Conservation (phyloP, 169 alveolate species). For the Eimeria acervulina region DNA sequence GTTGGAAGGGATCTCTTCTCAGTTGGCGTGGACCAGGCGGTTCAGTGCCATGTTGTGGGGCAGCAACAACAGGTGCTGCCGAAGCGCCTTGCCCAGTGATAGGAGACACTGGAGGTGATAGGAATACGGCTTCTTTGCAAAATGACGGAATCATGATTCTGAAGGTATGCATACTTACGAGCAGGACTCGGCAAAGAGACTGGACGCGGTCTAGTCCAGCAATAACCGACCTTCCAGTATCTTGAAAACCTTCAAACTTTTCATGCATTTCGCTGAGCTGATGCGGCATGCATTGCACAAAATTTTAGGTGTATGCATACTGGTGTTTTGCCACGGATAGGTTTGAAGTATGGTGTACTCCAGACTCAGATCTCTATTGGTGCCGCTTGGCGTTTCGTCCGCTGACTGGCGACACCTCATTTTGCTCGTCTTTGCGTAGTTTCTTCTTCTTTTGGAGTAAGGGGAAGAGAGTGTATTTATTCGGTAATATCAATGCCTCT, state of each 20-base stretch:
- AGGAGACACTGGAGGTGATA: constrained; percentile 69
- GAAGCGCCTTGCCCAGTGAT: constrained; percentile 29
- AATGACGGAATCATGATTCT: constrained; percentile 68
- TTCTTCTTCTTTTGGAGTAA: not conserved
- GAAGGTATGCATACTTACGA: constrained; percentile 43
- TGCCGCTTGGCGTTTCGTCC: not conserved
- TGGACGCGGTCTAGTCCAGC: not conserved
- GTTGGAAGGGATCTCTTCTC: constrained; percentile 43
- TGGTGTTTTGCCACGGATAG: not conserved
- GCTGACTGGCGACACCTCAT: not conserved
- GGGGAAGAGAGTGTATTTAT: not conserved
- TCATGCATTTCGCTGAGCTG: not conserved
- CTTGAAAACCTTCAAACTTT: not conserved
- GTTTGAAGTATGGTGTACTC: not conserved
- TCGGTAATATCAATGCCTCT: not conserved
- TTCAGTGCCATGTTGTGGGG: constrained; percentile 35
- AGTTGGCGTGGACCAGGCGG: constrained; percentile 74
- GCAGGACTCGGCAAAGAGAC: not conserved
- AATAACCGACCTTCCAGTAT: too few species aligned
- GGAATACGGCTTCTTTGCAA: constrained; percentile 39
- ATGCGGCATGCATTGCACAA: not conserved
- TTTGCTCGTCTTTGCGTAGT: not conserved
- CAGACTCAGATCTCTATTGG: not conserved
- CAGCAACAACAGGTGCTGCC: constrained; percentile 8
- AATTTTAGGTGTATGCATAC: not conserved